A percentile compares a stretch with the other conserved stretches of the same genome.
Conservation (phyloP, 257 asterid species). For the Solanum sitiens region DNA sequence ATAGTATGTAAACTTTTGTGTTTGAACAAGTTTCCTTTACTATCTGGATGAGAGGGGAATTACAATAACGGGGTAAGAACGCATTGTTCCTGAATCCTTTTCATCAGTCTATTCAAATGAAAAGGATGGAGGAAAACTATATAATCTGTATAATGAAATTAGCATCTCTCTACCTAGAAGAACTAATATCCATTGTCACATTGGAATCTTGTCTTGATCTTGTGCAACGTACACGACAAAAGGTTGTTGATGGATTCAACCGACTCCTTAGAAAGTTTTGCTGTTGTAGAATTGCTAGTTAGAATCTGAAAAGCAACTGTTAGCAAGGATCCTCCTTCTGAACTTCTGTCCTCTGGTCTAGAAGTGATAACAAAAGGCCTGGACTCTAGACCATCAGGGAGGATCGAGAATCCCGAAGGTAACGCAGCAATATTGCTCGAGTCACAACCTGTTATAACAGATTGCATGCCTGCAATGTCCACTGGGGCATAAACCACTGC, state of each 20-base stretch:
- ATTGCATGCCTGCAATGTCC: constrained; percentile 55
- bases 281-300: constrained; percentile 38
- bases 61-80: neutral
- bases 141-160: neutral
- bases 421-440: constrained; percentile 57
- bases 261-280: constrained; percentile 39
- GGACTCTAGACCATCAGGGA: constrained; percentile 66
- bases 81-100: neutral
- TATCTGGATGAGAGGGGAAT: neutral
- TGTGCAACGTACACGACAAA: constrained; percentile 51
- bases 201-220: constrained; percentile 55
- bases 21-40: neutral
- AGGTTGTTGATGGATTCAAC: constrained; percentile 53
- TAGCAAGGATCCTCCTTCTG: constrained; percentile 75
- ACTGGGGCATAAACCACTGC: constrained; percentile 63
- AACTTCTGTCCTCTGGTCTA: constrained; percentile 46
- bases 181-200: constrained; percentile 44
- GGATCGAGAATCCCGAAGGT: constrained; percentile 74
- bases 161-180: neutral
- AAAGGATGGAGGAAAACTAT: neutral
- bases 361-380: constrained; percentile 55
- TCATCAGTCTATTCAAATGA: neutral
- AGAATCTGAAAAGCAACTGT: constrained; percentile 64
- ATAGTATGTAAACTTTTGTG: neutral
- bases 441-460: constrained; percentile 75